Percentiles rank a stretch among this genome's conserved stretches.
These are phyloP conservation scores for Colletotrichum australisinense DNA, from an alignment of 2,329 filamentous ascomycete species.

Conservation along the genomic window DNA sequence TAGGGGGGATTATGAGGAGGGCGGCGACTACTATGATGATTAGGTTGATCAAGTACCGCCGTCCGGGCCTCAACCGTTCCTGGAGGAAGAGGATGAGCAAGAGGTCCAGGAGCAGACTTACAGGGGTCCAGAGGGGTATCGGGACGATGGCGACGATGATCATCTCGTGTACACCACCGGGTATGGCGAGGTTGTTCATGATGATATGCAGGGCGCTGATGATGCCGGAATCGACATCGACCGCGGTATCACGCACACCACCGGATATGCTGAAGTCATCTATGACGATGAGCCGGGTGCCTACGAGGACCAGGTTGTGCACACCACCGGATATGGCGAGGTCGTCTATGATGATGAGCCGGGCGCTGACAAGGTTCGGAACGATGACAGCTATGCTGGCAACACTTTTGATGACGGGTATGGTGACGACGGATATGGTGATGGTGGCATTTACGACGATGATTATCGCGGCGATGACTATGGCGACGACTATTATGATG, in stretches of 20 bases:
- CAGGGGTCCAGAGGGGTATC: background rate
- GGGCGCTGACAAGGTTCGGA: background rate
- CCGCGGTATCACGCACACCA: background rate
- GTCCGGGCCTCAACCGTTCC: no score
- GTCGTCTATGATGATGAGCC: background rate
- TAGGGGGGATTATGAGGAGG: conserved; percentile 61
- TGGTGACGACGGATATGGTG: conserved; percentile 40
- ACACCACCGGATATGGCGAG: background rate
- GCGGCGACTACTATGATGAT: conserved; percentile 40
- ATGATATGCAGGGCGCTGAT: background rate
- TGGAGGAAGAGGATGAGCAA: background rate
- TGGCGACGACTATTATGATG: conserved; percentile 41
- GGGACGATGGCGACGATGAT: background rate
- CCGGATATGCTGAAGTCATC: background rate
- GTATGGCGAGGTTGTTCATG: background rate
- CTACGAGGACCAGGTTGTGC: background rate
- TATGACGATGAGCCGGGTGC: background rate
- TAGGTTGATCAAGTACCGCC: background rate
- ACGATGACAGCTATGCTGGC: background rate
- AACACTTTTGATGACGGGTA: background rate
- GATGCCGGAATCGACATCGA: background rate
- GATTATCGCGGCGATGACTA: conserved; percentile 52
- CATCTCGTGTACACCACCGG: background rate
- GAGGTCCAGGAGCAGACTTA: background rate
- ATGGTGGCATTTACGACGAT: conserved; percentile 54